Conservation (phyloP, 805 yeast genomes). For the Kodamaea hsintzibuensis region DNA sequence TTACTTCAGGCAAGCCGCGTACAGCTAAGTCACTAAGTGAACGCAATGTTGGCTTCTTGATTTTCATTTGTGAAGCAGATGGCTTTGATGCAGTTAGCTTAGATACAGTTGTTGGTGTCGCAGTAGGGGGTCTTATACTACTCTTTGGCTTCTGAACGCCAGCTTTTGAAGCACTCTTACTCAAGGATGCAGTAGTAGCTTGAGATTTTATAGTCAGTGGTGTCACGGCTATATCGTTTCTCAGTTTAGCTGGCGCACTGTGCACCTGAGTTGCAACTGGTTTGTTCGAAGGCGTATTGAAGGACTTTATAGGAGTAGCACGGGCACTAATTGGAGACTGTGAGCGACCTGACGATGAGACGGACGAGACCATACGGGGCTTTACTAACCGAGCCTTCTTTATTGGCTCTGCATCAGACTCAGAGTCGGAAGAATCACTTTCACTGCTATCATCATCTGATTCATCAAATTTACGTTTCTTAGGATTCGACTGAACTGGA, state of each 20-base stretch:
- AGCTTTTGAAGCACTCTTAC: constrained; percentile 9
- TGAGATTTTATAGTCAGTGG: background rate
- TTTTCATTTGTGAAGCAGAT: constrained; percentile 7
- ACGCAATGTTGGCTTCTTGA: constrained; percentile 41
- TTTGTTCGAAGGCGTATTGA: background rate
- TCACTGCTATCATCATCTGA: constrained; percentile 19
- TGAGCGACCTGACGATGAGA: constrained; percentile 10
- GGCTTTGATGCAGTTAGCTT: background rate
- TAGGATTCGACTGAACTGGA: background rate
- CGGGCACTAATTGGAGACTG: constrained; percentile 8
- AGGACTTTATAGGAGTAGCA: background rate
- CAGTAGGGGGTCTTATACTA: background rate
- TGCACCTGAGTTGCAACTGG: background rate
- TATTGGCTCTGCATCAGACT: constrained; percentile 11
- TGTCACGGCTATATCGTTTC: background rate
- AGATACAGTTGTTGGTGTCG: background rate
- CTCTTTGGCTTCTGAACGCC: background rate
- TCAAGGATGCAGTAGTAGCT: background rate
- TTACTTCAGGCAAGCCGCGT: constrained; percentile 70
- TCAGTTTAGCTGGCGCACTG: constrained; percentile 10
- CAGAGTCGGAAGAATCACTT: constrained; percentile 22
- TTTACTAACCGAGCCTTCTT: constrained; percentile 23
- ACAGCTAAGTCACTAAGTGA: constrained; percentile 60
- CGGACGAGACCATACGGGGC: constrained; percentile 1
- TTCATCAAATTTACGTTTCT: constrained; percentile 12